These are phyloP conservation scores for Tylopilus sp. DNA, from an alignment of 768 basidiomycete genomes.

Conservation along the genomic window DNA sequence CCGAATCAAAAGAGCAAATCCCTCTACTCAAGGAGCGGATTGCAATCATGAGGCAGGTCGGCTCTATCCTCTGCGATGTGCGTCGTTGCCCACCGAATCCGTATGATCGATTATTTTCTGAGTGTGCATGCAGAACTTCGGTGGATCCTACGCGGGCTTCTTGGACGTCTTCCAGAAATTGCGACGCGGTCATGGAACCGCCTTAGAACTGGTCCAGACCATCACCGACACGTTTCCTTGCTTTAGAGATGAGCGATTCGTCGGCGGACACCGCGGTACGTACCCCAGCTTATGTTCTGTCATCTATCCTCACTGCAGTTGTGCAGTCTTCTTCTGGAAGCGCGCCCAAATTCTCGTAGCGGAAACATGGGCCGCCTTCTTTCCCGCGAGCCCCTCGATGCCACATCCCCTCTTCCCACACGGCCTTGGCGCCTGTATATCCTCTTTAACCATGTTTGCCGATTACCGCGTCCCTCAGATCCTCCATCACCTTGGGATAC, in stretches of 20 bases:
- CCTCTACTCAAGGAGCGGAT: slow-evolving; percentile 73
- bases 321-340: slow-evolving; percentile 79
- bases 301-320: not conserved
- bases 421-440: slow-evolving; percentile 52
- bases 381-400: slow-evolving; percentile 45
- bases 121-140: slow-evolving; percentile 47
- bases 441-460: slow-evolving; percentile 87
- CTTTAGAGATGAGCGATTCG: slow-evolving; percentile 67
- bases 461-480: slow-evolving; percentile 93
- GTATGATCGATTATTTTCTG: slow-evolving; percentile 3
- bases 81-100: slow-evolving; percentile 23
- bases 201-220: slow-evolving; percentile 69
- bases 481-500: slow-evolving; percentile 75
- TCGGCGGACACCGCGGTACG: slow-evolving; percentile 58
- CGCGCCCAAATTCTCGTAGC: slow-evolving; percentile 89
- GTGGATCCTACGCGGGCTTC: slow-evolving; percentile 69
- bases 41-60: slow-evolving; percentile 74
- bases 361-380: slow-evolving; percentile 91
- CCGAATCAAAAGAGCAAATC: slow-evolving; percentile 56
- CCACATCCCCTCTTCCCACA: slow-evolving; percentile 75
- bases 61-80: slow-evolving; percentile 66
- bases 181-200: slow-evolving; percentile 55
- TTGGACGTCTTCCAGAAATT: slow-evolving; percentile 55
- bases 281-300: not conserved
- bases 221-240: slow-evolving; percentile 68